Evolutionary conservation across 2,329 filamentous ascomycete species (phyloP), one percentile per base, ranked within the genome.

Genomic region (Piedraia hortae): DNA sequence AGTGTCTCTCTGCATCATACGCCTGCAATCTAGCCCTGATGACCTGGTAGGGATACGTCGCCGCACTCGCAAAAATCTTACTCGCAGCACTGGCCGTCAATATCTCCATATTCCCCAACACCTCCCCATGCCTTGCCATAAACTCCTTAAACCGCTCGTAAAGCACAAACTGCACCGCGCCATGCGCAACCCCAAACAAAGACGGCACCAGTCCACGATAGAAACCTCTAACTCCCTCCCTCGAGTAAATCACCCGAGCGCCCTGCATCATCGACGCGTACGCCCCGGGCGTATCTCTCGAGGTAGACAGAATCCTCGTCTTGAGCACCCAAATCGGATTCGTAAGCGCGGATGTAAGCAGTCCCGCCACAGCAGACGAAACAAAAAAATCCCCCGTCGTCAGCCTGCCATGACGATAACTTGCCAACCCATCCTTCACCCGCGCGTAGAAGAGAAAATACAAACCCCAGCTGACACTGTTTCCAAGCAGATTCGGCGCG

Each of bases 291-390:
- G 64, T 57, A 24, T 61, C 54, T 21, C 62, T 61, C 32, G 85
- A 74, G 3, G 74, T 80, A 14, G 78, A 77, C 12, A 93, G 55
- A 78, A 97, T 93, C 30, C 85, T 71, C 5, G 82, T 93, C 53
- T 93, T 93, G 43, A 97, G 65, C 3, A 97, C 85, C 85, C 85
- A 97, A 35, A 97, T 68, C 2, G 85, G 85, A 42, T 93, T 93
- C 14, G 85, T 93, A 32, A 82, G 56, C 14, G 74, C 49, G 19
- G 80, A 71, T 2, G 78, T 89, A 18, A 74, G 45, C 10, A 70
- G 53, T 14, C 82, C 80, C 34, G 60, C 57, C 16, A 50, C 42
- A 2, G 59, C 72, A 15, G 73, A 80, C 3, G 78, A 64, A 20
- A 70, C 37, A 42, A 91, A 82, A 50, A 80, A 90, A 45, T 90